Base-by-base conservation (phyloP, 2,329 filamentous ascomycete species). In the Pseudogymnoascus destructans region DNA sequence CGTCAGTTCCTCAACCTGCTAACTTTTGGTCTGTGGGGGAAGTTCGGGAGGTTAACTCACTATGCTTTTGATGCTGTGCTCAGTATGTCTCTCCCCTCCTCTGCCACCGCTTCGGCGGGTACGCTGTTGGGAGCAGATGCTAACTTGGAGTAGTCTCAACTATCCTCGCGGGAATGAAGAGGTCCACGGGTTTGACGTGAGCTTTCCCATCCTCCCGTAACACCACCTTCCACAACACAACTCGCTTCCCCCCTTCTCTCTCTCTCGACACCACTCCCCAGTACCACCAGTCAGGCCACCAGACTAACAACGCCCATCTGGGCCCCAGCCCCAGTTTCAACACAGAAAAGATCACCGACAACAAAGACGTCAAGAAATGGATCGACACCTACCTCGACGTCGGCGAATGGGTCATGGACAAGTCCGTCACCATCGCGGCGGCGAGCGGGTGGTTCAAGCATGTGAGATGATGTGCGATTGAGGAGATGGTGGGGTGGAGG, bases 351-450 rank as follows among this genome's bases (percentile, higher is more conserved):
- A 80, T 95, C 68, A 80, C 86, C 70, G 89, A 95, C 60, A 92
- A 84, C 72, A 87, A 89, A 71, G 86, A 91, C 62, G 73, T 93
- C 65, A 85, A 86, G 70, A 85, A 84, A 68, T 97, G 91, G 90
- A 82, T 97, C 64, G 86, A 92, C 69, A 92, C 86, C 71, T 97
- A 97, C 72, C 83, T 97, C 42, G 89, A 89, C 62, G 85, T 96
- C 15, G 93, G 93, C 66, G 93, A 98, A 76, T 95, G 90, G 82
- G 87, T 96, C 63, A 95, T 98, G 90, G 93, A 98, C 73, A 87
- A 95, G 75, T 95, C 90, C 27, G 89, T 97, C 30, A 91, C 91
- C 38, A 81, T 97, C 59, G 88, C 95, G 70, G 87, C 89, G 40
- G 85, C 87, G 55, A 95, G 88, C 70, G 81, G 85, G 61, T 98